Base-by-base conservation (phyloP, 768 basidiomycete species). In the Hericium rajendrae region DNA sequence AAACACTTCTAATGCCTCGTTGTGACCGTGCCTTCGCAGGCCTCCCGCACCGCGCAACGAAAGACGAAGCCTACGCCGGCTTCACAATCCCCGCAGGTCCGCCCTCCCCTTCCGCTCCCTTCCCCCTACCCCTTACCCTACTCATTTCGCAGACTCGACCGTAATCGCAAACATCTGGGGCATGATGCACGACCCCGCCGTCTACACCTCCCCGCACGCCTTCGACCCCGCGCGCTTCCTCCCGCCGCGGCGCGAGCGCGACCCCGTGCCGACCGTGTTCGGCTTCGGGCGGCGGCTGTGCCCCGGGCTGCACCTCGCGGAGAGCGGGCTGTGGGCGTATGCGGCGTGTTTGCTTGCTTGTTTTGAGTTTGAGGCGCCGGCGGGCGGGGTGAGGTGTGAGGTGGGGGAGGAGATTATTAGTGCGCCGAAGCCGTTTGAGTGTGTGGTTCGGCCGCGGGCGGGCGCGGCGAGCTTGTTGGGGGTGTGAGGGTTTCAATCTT, bases 51-150 rank as follows among this genome's bases (percentile, higher is more conserved):
- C 64, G 68, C 37, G 59, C 66, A 13, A 68, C 62, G 38, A 62
- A 65, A 22, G 74, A 76, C 54, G 74, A 75, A 41, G 65, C 66
- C 0, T 73, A 76, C 55, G 57, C 71, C 0, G 70, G 69, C 2
- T 71, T 69, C 63, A 63, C 24, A 2, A 48, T 64, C 20, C 61
- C 65, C 5, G 51, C 57, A 1, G 51, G 51, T 52, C 6, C 16
- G 26, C 11, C 26, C 24, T 10, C 20, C 11, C 26, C 16, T n/a
- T n/a, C n/a, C n/a, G n/a, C n/a, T n/a, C 32, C 16, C 28, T 16
- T 5, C 48, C 15, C 18, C 22, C 4, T n/a, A 2, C 15, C 10
- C 26, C 11, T 24, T n/a, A 24, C 16, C 28, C 15, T 4, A 5
- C n/a, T 15, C 6, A 52, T 28, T 4, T 4, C 20, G 4, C 6